These are phyloP conservation scores for Trichoderma brevicompactum DNA, from an alignment of 2,329 filamentous ascomycete species.

Conservation along the genomic window DNA sequence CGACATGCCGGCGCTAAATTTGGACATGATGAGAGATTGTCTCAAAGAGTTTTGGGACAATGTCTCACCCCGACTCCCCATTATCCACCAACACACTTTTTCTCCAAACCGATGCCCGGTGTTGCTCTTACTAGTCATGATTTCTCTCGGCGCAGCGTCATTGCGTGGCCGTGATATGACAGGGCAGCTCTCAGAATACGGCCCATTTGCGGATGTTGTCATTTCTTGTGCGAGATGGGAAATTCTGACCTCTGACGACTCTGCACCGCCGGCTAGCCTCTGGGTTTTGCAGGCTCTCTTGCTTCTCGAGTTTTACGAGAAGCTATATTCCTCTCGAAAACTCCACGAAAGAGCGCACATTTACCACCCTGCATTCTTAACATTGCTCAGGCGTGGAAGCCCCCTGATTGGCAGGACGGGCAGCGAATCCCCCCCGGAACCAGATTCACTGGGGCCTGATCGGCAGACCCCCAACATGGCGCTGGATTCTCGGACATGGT, in stretches of 20 bases:
- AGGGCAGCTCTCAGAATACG: slow-evolving; percentile 52
- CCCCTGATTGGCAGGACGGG: slow-evolving; percentile 81
- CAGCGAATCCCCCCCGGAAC: slow-evolving; percentile 75
- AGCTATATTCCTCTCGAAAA: slow-evolving; percentile 81
- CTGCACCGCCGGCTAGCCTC: slow-evolving; percentile 79
- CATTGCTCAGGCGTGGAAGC: slow-evolving; percentile 81
- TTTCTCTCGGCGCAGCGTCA: slow-evolving; percentile 82
- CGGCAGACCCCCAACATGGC: slow-evolving; percentile 47
- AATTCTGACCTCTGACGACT: slow-evolving; percentile 80
- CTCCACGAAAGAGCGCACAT: slow-evolving; percentile 89
- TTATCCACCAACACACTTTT: slow-evolving; percentile 87
- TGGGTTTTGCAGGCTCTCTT: slow-evolving; percentile 88
- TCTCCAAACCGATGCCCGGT: slow-evolving; percentile 77
- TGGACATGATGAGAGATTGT: slow-evolving; percentile 84
- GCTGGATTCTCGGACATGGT: slow-evolving; percentile 61
- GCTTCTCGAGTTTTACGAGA: slow-evolving; percentile 86
- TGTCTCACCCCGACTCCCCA: slow-evolving; percentile 83
- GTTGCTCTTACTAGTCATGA: slow-evolving; percentile 77
- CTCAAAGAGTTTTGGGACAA: slow-evolving; percentile 86
- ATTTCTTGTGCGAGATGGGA: slow-evolving; percentile 78
- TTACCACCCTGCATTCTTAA: slow-evolving; percentile 84
- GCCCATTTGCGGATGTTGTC: slow-evolving; percentile 61
- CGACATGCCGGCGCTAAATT: slow-evolving; percentile 60
- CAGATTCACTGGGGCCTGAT: slow-evolving; percentile 30
- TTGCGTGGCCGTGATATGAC: slow-evolving; percentile 67